phyloP scores from a whole-genome alignment of 2,329 filamentous ascomycete species.

The Aureobasidium sp. region DNA sequence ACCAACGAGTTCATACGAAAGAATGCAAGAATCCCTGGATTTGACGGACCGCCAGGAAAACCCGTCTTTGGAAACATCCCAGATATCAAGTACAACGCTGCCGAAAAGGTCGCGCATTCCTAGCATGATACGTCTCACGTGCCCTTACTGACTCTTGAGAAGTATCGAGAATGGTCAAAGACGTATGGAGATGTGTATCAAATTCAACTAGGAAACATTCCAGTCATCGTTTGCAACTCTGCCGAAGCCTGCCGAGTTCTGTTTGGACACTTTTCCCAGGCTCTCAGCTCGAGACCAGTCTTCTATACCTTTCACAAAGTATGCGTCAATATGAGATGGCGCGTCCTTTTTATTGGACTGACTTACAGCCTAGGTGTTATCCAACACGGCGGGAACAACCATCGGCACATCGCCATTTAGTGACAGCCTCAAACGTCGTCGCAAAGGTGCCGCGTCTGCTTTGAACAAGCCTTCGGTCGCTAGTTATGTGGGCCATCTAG shows the following conservation, averaged over 20 bases:
- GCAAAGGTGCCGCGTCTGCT: constrained; percentile 59
- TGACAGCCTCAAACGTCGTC: constrained; percentile 55
- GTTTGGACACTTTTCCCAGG: constrained; percentile 37
- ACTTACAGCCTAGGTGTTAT: constrained; percentile 44
- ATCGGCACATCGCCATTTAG: constrained; percentile 62
- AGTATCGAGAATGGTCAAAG: constrained; percentile 37
- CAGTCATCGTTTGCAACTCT: constrained; percentile 38
- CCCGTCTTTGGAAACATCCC: constrained; percentile 38
- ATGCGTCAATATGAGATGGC: background rate
- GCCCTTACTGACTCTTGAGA: constrained; percentile 27
- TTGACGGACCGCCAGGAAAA: constrained; percentile 33
- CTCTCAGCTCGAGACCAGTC: constrained; percentile 35
- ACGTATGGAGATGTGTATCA: constrained; percentile 38
- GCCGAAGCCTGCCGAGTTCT: constrained; percentile 35
- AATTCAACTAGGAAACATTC: constrained; percentile 40
- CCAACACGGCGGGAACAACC: constrained; percentile 59
- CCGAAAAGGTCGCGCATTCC: background rate
- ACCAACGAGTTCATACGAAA: constrained; percentile 32
- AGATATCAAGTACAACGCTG: constrained; percentile 29
- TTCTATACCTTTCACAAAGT: constrained; percentile 42
- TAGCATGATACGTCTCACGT: too few species aligned
- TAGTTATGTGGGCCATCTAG: constrained; percentile 55
- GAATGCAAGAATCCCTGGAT: constrained; percentile 31
- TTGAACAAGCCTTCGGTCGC: constrained; percentile 58
- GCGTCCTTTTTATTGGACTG: background rate